Conservation (phyloP, 371 early-diverging fungal genomes). For the Zopfochytrium polystomum region DNA sequence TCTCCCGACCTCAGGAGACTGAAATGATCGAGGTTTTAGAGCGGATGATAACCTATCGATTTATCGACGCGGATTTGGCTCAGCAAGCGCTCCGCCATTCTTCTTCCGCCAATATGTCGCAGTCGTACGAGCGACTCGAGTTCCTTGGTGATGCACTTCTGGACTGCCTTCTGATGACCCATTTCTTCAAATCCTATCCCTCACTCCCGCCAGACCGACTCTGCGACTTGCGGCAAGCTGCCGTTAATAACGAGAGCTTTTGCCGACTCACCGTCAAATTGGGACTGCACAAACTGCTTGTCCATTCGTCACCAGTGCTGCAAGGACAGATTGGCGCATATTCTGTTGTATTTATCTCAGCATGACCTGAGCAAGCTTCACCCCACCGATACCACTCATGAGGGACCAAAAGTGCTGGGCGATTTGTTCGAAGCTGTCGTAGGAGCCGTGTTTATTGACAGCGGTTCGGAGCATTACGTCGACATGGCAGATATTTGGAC, state of each 20-base stretch:
- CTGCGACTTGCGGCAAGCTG: slow-evolving; percentile 76
- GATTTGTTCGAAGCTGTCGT: slow-evolving; percentile 42
- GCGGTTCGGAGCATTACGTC: slow-evolving; percentile 60
- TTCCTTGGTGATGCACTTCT: slow-evolving; percentile 91
- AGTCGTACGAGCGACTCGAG: slow-evolving; percentile 87
- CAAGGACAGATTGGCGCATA: slow-evolving; percentile 28
- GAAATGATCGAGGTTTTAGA: slow-evolving; percentile 40
- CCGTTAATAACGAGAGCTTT: slow-evolving; percentile 78
- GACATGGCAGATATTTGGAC: slow-evolving; percentile 30
- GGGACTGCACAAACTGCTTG: slow-evolving; percentile 30
- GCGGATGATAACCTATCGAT: slow-evolving; percentile 59
- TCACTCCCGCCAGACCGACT: slow-evolving; percentile 66
- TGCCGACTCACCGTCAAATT: slow-evolving; percentile 29
- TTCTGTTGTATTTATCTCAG: slow-evolving; percentile 19
- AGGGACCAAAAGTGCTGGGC: slow-evolving; percentile 46
- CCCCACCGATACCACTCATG: slow-evolving; percentile 17
- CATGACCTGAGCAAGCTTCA: slow-evolving; percentile 8
- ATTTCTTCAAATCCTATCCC: slow-evolving; percentile 68
- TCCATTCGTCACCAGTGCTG: slow-evolving; percentile 10
- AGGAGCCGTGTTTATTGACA: slow-evolving; percentile 85
- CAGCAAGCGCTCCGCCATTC: slow-evolving; percentile 78
- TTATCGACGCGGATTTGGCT: slow-evolving; percentile 60
- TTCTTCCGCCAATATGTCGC: slow-evolving; percentile 46
- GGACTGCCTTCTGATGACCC: slow-evolving; percentile 77
- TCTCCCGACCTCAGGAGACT: background rate